These are phyloP conservation scores for Magnaporthiopsis rhizophila DNA, from an alignment of 2,329 filamentous ascomycete genomes.

Conservation along the genomic window DNA sequence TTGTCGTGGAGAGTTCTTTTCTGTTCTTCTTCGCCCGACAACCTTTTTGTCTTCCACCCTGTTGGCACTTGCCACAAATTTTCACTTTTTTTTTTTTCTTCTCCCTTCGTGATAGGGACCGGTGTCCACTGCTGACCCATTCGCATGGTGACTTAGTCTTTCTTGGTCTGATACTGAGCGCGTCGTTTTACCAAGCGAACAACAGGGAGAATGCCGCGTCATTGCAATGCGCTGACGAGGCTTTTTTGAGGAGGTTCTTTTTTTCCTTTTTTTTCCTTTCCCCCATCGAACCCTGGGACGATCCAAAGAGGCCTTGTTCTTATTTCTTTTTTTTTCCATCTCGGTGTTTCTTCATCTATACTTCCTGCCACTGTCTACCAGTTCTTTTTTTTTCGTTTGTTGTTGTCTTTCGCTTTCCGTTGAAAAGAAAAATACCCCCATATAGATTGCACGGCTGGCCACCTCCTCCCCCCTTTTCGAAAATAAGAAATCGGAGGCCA, in stretches of 20 bases:
- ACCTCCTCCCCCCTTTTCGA: neutral
- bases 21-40: neutral
- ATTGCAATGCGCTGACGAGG: conserved; percentile 1
- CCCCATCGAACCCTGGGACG: neutral
- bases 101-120: neutral
- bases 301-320: neutral
- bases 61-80: neutral
- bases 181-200: neutral
- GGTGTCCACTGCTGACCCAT: neutral
- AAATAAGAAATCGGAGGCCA: neutral
- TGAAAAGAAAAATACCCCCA: conserved; percentile 6
- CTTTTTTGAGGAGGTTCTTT: neutral
- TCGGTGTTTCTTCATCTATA: neutral
- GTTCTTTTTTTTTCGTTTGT: conserved; percentile 2
- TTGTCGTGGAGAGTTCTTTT: neutral
- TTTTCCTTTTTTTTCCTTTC: neutral
- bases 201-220: neutral
- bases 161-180: neutral
- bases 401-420: neutral
- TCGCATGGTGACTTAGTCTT: neutral
- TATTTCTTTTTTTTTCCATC: neutral
- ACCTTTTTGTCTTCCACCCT: neutral
- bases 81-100: neutral
- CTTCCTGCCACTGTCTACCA: neutral
- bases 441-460: conserved; percentile 9